Conservation (phyloP, 2,329 filamentous ascomycete species). For the Exophiala xenobiotica region DNA sequence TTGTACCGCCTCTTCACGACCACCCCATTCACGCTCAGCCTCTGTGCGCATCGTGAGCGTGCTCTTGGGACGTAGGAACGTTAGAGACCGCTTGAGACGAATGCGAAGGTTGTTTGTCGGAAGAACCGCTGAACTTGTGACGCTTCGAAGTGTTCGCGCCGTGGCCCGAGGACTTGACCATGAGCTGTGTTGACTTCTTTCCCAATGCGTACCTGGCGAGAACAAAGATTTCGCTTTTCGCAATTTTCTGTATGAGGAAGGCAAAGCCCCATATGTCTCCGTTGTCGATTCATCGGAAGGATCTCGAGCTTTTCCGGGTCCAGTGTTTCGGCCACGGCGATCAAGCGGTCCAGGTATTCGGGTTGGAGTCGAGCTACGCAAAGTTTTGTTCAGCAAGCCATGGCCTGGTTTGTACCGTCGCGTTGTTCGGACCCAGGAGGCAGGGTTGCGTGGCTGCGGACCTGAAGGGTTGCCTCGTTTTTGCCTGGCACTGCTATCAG, state of each 20-base stretch:
- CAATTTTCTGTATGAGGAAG: constrained; percentile 49
- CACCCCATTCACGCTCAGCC: constrained; percentile 25
- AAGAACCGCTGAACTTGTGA: constrained; percentile 10
- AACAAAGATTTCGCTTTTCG: constrained; percentile 52
- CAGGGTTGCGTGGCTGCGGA: too few species aligned
- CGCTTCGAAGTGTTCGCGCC: constrained; percentile 14
- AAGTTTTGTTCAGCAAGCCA: constrained; percentile 6
- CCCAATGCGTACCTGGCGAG: constrained; percentile 33
- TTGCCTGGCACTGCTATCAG: constrained; percentile 12
- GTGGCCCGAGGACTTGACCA: constrained; percentile 16
- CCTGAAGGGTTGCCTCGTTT: not conserved
- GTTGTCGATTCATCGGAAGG: not conserved
- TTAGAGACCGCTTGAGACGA: constrained; percentile 42
- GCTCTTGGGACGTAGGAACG: constrained; percentile 39
- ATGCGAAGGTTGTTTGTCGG: constrained; percentile 19
- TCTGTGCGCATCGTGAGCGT: constrained; percentile 25
- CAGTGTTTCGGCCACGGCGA: not conserved
- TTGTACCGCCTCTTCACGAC: constrained; percentile 41
- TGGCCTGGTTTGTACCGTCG: constrained; percentile 5
- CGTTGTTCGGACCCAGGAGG: too few species aligned
- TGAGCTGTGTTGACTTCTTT: not conserved
- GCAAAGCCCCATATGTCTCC: constrained; percentile 38
- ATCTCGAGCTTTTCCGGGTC: not conserved
- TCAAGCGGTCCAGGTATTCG: not conserved
- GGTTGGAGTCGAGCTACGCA: constrained; percentile 1